A percentile compares a stretch with the other conserved stretches of the same genome.
These are phyloP conservation scores for Gomphus bonarii DNA, from an alignment of 1,284 basidiomycete species.

Conservation along the genomic window DNA sequence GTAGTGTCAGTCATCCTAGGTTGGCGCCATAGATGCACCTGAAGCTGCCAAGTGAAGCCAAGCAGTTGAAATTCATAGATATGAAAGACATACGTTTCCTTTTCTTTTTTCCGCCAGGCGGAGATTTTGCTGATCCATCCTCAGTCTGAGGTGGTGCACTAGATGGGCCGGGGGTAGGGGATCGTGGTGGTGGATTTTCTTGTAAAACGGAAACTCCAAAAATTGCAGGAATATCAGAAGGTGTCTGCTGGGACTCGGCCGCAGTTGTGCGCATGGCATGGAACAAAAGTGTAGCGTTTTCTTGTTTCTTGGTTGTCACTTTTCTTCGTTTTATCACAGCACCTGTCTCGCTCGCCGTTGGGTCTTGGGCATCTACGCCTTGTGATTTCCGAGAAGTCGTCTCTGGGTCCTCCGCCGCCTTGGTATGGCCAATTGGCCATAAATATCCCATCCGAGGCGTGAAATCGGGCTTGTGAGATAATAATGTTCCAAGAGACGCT, in stretches of 20 bases:
- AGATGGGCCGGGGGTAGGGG: conserved; percentile 45
- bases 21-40: conserved; percentile 4
- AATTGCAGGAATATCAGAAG: conserved; percentile 28
- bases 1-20: background rate
- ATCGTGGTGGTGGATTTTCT: conserved; percentile 32
- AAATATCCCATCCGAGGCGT: conserved; percentile 71
- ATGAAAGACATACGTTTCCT: conserved; percentile 42
- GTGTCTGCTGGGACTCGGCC: conserved; percentile 38
- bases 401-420: conserved; percentile 19
- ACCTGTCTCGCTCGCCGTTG: background rate
- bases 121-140: conserved; percentile 29
- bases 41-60: background rate
- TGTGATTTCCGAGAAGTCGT: conserved; percentile 28
- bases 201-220: conserved; percentile 25
- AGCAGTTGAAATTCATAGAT: background rate
- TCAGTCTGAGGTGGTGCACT: conserved; percentile 34
- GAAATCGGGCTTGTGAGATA: conserved; percentile 61
- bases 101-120: conserved; percentile 54
- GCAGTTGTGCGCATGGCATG: conserved; percentile 72
- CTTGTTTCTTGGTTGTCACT: conserved; percentile 37
- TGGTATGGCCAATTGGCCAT: conserved; percentile 58
- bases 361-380: conserved; percentile 20
- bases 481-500: conserved; percentile 59
- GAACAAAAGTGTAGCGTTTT: conserved; percentile 55
- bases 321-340: conserved; percentile 17